Conservation (phyloP, 192 early-diverging fungal species). For the Chytriomyces sp. region DNA sequence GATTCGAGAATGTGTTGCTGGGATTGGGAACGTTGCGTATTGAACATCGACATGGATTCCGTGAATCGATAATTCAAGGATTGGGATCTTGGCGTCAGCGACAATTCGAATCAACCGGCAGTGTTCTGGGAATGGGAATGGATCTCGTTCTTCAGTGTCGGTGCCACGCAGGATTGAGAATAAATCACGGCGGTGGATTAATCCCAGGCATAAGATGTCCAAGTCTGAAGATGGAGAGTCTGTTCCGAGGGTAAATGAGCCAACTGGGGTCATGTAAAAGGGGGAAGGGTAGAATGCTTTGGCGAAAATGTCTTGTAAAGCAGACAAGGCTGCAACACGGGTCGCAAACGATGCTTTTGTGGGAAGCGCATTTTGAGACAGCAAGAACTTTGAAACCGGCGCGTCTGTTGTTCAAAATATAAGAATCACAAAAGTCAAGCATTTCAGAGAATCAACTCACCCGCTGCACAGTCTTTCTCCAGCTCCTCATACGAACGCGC, state of each 20-base stretch:
- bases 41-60: constrained; percentile 26
- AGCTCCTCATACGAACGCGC: background rate
- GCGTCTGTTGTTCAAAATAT: background rate
- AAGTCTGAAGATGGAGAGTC: no score
- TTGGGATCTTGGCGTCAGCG: constrained; percentile 25
- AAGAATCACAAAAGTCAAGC: no score
- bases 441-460: background rate
- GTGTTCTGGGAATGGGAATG: no score
- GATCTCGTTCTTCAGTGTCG: no score
- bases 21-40: background rate
- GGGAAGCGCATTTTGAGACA: background rate
- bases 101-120: constrained; percentile 11
- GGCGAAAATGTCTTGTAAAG: background rate
- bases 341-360: background rate
- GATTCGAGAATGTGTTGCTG: no score
- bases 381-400: background rate
- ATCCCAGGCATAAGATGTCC: no score
- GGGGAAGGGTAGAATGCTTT: background rate
- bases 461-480: background rate
- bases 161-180: no score
- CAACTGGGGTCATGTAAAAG: constrained; percentile 8
- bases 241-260: background rate
- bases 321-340: constrained; percentile 1
- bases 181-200: no score
- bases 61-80: constrained; percentile 3